phyloP scores from a whole-genome alignment of 306 rosid species.

The Acacia confusa region DNA sequence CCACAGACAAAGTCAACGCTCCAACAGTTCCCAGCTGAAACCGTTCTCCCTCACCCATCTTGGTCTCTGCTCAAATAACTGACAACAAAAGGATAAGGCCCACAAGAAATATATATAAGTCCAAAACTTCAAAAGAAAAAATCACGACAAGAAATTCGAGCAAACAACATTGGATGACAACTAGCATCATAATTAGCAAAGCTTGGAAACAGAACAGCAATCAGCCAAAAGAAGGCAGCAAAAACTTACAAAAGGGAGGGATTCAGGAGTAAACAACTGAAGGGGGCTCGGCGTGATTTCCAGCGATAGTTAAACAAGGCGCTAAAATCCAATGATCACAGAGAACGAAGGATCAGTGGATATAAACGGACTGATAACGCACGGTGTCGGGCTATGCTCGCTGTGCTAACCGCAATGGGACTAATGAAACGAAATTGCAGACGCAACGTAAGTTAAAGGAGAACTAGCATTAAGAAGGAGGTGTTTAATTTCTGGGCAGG shows the following conservation, averaged over 20 bases:
- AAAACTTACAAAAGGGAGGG: neutral
- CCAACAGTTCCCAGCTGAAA: constrained; percentile 88
- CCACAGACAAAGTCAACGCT: constrained; percentile 85
- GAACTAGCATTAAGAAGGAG: neutral
- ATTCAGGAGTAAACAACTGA: constrained; percentile 23
- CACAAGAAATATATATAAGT: constrained; percentile 13
- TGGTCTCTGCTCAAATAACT: constrained; percentile 32
- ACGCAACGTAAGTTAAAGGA: neutral
- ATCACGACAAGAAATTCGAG: constrained; percentile 11
- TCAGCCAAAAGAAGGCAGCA: constrained; percentile 21
- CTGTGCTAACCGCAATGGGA: constrained; percentile 7
- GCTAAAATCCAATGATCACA: constrained; percentile 19
- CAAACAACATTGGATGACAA: neutral
- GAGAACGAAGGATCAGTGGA: neutral
- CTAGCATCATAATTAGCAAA: constrained; percentile 1
- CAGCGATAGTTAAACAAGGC: constrained; percentile 6
- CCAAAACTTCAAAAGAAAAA: neutral
- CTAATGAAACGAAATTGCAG: constrained; percentile 1
- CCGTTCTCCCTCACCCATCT: constrained; percentile 77
- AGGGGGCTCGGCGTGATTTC: constrained; percentile 8
- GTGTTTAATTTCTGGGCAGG: constrained; percentile 9
- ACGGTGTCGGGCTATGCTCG: neutral
- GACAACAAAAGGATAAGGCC: constrained; percentile 5
- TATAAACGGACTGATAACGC: neutral
- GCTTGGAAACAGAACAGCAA: constrained; percentile 20